Evolutionary conservation across 768 basidiomycete genomes (phyloP).

Genomic region (Leccinum ochraceum): DNA sequence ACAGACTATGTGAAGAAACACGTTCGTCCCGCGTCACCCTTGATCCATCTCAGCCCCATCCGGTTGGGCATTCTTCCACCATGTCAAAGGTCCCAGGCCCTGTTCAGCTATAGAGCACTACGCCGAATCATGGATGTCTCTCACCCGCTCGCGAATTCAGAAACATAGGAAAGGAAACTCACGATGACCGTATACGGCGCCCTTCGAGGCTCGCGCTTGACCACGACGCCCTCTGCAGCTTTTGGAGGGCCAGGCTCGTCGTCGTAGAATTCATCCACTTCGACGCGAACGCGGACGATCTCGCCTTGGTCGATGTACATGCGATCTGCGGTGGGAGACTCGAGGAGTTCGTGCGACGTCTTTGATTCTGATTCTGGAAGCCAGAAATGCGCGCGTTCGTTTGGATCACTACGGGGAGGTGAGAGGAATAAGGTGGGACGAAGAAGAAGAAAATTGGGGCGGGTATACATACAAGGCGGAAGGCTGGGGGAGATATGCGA

Average conservation of each 20-base stretch:
- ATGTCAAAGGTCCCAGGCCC: conserved; percentile 71
- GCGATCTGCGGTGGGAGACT: conserved; percentile 61
- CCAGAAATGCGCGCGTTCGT: conserved; percentile 86
- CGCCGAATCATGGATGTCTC: background rate
- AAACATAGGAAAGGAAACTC: conserved; percentile 26
- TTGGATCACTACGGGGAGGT: conserved; percentile 58
- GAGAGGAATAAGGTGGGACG: background rate
- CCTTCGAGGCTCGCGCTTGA: conserved; percentile 47
- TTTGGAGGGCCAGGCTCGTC: conserved; percentile 85
- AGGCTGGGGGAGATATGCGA: conserved; percentile 77
- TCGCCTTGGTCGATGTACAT: conserved; percentile 85
- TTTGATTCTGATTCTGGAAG: conserved; percentile 60
- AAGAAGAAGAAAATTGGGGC: background rate
- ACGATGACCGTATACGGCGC: conserved; percentile 76
- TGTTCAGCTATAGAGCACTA: conserved; percentile 87
- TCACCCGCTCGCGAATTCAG: background rate
- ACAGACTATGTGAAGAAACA: background rate
- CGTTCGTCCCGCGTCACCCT: conserved; percentile 25
- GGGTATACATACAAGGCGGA: conserved; percentile 62
- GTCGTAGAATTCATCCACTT: conserved; percentile 81
- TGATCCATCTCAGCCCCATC: conserved; percentile 44
- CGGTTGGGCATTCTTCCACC: conserved; percentile 64
- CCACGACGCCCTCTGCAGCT: conserved; percentile 65
- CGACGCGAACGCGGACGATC: conserved; percentile 74
- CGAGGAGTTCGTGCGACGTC: conserved; percentile 61